Evolutionary conservation across 2,329 filamentous ascomycete genomes (phyloP).

Genomic region (Didymella keratinophila): DNA sequence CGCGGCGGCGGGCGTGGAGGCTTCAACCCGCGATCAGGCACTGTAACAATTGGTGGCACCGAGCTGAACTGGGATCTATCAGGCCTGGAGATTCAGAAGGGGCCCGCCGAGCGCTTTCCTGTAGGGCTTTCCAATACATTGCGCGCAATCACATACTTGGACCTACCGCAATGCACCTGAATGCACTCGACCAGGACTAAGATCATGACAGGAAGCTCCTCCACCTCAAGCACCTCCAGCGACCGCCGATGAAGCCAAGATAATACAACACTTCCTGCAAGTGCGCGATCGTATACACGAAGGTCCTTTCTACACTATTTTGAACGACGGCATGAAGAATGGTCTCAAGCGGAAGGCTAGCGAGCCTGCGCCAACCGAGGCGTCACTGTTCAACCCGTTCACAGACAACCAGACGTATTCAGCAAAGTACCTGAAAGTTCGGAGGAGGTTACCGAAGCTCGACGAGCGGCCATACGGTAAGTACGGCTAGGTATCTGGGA

Average conservation of each 20-base stretch:
- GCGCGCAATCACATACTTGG: constrained; percentile 4
- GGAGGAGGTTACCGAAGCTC: constrained; percentile 63
- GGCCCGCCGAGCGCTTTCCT: constrained; percentile 53
- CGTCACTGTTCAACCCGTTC: constrained; percentile 64
- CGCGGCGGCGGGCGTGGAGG: constrained; percentile 41
- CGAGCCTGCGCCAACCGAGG: constrained; percentile 50
- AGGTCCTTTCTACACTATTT: constrained; percentile 66
- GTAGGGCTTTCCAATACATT: constrained; percentile 35
- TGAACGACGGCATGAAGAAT: constrained; percentile 58
- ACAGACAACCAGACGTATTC: constrained; percentile 68
- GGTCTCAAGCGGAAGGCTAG: constrained; percentile 48
- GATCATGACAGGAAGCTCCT: constrained; percentile 38
- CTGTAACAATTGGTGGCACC: constrained; percentile 53
- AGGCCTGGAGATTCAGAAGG: constrained; percentile 51
- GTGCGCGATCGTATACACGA: constrained; percentile 65
- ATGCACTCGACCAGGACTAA: constrained; percentile 29
- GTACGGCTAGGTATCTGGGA: constrained; percentile 22
- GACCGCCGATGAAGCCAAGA: constrained; percentile 55
- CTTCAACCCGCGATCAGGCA: constrained; percentile 41
- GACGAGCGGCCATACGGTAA: constrained; percentile 63
- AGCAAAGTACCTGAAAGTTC: constrained; percentile 65
- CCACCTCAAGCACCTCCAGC: constrained; percentile 51
- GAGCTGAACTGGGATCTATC: constrained; percentile 53
- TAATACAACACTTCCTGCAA: constrained; percentile 60
- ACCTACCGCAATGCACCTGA: constrained; percentile 9